These are phyloP conservation scores for Prototheca wickerhamii DNA, from an alignment of 163 green algal species.

Conservation along the genomic window DNA sequence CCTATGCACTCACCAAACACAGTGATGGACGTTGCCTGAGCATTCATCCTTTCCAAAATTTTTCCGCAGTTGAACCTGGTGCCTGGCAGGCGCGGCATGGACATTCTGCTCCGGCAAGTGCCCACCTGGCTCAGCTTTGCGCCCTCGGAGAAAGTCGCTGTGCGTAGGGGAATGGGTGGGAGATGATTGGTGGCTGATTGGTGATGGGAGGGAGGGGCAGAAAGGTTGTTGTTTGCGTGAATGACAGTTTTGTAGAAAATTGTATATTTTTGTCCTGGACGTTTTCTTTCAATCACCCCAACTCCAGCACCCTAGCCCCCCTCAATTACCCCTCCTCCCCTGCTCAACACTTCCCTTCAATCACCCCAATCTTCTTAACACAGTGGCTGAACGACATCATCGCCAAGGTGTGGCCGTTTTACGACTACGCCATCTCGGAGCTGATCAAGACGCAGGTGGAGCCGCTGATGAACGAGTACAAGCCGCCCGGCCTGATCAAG, in stretches of 20 bases:
- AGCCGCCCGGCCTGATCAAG: constrained; percentile 64
- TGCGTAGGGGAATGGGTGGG: constrained; percentile 2
- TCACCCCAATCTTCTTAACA: too few species aligned
- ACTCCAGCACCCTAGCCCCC: background rate
- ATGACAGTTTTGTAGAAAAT: too few species aligned
- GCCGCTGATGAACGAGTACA: constrained; percentile 52
- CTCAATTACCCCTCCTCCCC: too few species aligned
- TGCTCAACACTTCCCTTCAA: too few species aligned
- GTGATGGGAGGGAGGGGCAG: too few species aligned
- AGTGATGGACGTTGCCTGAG: too few species aligned
- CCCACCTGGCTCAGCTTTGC: constrained; percentile 30
- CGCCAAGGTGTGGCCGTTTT: constrained; percentile 73
- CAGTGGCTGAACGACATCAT: constrained; percentile 79
- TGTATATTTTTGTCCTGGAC: too few species aligned
- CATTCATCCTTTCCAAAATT: background rate
- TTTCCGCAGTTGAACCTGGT: constrained; percentile 19
- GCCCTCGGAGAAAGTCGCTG: constrained; percentile 28
- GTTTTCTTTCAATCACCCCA: background rate
- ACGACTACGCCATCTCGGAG: constrained; percentile 68
- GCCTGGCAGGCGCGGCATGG: constrained; percentile 23
- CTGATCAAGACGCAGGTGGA: constrained; percentile 61
- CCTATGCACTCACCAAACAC: too few species aligned
- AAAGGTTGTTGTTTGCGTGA: too few species aligned
- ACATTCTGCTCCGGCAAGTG: constrained; percentile 26
- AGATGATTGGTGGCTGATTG: too few species aligned